Conservation (phyloP, 371 early-diverging fungal species). For the Mortierella polycephala region DNA sequence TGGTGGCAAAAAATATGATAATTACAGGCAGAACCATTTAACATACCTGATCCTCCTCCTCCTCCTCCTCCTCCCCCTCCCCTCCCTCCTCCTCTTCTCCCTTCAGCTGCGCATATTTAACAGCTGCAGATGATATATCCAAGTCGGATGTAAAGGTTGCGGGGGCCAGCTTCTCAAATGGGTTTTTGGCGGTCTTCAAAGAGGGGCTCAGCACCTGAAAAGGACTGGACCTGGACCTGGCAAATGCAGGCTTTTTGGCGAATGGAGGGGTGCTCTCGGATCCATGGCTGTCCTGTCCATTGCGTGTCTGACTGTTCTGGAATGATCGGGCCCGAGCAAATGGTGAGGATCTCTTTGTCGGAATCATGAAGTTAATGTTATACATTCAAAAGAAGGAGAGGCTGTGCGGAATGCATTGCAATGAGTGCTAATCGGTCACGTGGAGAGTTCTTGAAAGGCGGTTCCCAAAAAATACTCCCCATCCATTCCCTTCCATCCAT, state of each 20-base stretch:
- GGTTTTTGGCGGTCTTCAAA: conserved; percentile 27
- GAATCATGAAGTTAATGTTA: conserved; percentile 27
- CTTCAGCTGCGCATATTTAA: not conserved
- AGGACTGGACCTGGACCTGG: conserved; percentile 35
- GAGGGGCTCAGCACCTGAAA: conserved; percentile 47
- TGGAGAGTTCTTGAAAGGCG: too few relatives aligned
- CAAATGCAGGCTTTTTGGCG: conserved; percentile 28
- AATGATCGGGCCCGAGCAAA: conserved; percentile 42
- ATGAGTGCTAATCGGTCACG: too few relatives aligned
- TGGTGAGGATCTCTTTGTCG: conserved; percentile 45
- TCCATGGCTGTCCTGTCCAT: conserved; percentile 1
- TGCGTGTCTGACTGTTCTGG: conserved; percentile 16
- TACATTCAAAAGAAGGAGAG: too few relatives aligned
- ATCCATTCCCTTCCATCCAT: not conserved
- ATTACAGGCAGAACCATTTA: not conserved
- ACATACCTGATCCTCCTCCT: too few relatives aligned
- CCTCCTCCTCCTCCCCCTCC: too few relatives aligned
- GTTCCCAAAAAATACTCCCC: not conserved
- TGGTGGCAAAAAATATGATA: conserved; percentile 17
- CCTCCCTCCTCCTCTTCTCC: too few relatives aligned
- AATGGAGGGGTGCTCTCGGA: conserved; percentile 17
- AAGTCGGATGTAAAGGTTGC: conserved; percentile 2
- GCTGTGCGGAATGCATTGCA: too few relatives aligned
- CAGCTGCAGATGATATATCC: not conserved
- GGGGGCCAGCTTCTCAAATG: conserved; percentile 42